phyloP scores from a whole-genome alignment of 768 basidiomycete genomes.

The Naganishia antarctica region DNA sequence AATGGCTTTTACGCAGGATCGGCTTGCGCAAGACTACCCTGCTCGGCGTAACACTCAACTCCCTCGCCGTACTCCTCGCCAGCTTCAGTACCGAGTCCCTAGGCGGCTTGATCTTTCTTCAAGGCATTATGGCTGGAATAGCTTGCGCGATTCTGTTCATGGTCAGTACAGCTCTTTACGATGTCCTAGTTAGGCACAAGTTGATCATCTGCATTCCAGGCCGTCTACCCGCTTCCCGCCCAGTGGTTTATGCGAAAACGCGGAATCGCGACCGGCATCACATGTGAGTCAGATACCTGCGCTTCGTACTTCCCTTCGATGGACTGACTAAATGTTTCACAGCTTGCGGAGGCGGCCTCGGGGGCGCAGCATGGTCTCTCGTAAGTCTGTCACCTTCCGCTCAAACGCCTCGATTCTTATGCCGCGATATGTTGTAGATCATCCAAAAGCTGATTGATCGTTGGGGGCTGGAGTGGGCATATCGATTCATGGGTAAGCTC shows the following conservation, averaged over 20 bases:
- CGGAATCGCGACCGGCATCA: constrained; percentile 29
- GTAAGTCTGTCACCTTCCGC: background rate
- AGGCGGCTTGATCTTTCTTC: constrained; percentile 25
- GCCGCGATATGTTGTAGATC: background rate
- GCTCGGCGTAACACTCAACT: constrained; percentile 14
- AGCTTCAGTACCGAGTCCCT: constrained; percentile 23
- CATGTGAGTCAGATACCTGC: constrained; percentile 7
- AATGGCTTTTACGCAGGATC: constrained; percentile 2
- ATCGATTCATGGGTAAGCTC: constrained; percentile 21
- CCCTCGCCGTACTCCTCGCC: constrained; percentile 10
- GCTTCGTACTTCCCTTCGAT: background rate
- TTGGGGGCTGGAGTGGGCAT: constrained; percentile 19
- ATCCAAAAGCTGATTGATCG: constrained; percentile 20
- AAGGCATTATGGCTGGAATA: constrained; percentile 23
- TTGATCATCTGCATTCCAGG: constrained; percentile 7
- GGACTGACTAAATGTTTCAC: background rate
- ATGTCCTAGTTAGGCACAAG: background rate
- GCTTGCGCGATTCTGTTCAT: constrained; percentile 22
- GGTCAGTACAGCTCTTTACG: background rate
- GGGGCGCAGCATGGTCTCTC: constrained; percentile 22
- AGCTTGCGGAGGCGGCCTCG: constrained; percentile 20
- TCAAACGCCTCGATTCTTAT: background rate
- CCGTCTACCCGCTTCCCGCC: constrained; percentile 26
- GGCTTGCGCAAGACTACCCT: constrained; percentile 9
- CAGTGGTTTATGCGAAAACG: constrained; percentile 28